Evolutionary conservation across 495 filamentous ascomycete species (phyloP), one percentile per base, ranked within the genome.

Genomic region (Parathielavia hyrcaniae): DNA sequence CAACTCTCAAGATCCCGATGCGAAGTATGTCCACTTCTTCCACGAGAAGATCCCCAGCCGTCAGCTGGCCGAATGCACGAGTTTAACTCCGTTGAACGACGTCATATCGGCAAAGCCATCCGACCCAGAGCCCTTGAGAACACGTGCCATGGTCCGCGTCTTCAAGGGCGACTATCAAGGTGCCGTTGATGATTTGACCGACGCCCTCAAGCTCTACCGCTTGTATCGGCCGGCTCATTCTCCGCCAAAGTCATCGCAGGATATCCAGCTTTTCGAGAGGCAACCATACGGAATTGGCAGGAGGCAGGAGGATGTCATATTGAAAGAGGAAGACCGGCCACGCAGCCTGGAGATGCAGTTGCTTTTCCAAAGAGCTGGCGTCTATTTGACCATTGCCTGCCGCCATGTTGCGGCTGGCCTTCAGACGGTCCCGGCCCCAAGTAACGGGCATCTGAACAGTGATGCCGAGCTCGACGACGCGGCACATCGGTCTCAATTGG

Each of bases 11-110:
- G 81, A 89, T 60, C 67, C 76, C 11, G 86, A 90, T 61, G 88
- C 86, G 32, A 86, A 86, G 61, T 91, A 91, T 59, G 88, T 91
- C 5, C 86, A 91, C 62, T 91, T 91, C 71, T 91, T 91, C 67
- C 88, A 91, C 71, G 88, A 91, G 65, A 91, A 90, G 75, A 91
- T 91, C 40, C 88, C 88, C 1, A 85, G 81, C 13, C 75, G 88
- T 26, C 85, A 87, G 71, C 77, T 91, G 60, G 87, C 84, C 48
- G 81, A 90, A 63, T 87, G 77, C 67, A 90, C 88, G 7, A 82
- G 79, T 41, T 71, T 90, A 26, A 69, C 76, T 44, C 76, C 80
- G 1, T 69, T 91, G 58, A 75, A 88, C 70, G 79, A 87, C 47
- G 79, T 90, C 44, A 85, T 89, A 44, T 71, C 71, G 14, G 79